Evolutionary conservation across 2,329 filamentous ascomycete genomes (phyloP).

Genomic region (Phyllosticta capitalensis): DNA sequence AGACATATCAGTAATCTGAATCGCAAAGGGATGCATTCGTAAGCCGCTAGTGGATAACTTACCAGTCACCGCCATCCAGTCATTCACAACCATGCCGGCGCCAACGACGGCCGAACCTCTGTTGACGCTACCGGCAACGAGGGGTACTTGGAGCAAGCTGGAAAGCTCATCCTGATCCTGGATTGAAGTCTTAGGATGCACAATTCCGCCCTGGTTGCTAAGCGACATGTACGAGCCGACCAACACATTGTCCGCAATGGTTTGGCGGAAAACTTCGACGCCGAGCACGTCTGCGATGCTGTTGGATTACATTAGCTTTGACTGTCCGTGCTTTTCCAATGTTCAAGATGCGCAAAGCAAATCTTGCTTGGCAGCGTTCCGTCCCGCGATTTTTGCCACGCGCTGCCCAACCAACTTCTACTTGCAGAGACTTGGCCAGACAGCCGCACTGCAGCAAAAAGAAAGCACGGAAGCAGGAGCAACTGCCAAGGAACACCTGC

Average conservation of each 20-base stretch:
- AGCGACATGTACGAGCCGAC: constrained; percentile 95
- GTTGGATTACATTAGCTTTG: constrained; percentile 15
- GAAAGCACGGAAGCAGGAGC: background rate
- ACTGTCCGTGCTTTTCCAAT: constrained; percentile 6
- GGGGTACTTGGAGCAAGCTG: constrained; percentile 84
- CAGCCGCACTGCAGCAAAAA: background rate
- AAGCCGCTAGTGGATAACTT: constrained; percentile 11
- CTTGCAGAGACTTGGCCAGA: background rate
- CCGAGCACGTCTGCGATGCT: constrained; percentile 79
- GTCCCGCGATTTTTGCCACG: background rate
- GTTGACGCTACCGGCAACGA: constrained; percentile 91
- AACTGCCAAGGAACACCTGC: background rate
- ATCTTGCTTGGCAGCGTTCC: background rate
- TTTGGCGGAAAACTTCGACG: constrained; percentile 87
- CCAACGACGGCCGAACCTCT: constrained; percentile 90
- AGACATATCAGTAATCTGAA: background rate
- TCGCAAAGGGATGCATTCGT: background rate
- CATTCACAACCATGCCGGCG: constrained; percentile 92
- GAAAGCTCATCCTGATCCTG: constrained; percentile 97
- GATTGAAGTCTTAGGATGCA: constrained; percentile 93
- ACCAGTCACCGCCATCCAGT: constrained; percentile 86
- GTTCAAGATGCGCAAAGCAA: background rate
- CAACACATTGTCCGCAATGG: constrained; percentile 92
- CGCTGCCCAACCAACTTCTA: background rate
- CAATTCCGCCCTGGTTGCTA: constrained; percentile 90